Evolutionary conservation across 1,284 basidiomycete genomes (phyloP), one percentile per base, ranked within the genome.

Genomic region (Anthracocystis panici-leucophaei): DNA sequence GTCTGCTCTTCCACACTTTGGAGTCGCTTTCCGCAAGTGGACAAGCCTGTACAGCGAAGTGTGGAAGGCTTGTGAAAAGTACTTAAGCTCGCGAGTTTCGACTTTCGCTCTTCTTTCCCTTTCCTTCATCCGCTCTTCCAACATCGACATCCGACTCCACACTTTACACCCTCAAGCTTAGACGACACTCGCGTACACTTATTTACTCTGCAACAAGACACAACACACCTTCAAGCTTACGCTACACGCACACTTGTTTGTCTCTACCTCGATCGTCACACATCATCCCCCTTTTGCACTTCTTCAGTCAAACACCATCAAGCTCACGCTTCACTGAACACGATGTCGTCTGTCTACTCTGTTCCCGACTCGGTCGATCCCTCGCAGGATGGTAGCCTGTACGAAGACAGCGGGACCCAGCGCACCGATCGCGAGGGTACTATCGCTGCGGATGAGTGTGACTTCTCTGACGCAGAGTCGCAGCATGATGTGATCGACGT

Each of bases 11-110:
- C 58, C 50, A 44, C 58, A 61, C 29, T 38, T 33, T 44, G 25
- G 23, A 21, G 6, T 23, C 16, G 27, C 35, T 38, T 65, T 27
- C 63, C 56, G 56, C 63, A 58, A 23, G 18, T 31, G 3, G 18
- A 10, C 16, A 4, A 35, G 40, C n/a, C 42, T 50, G 41, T 23
- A 45, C 42, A 41, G 53, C 49, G 53, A 38, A 42, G 51, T 21
- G 20, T 20, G 14, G 20, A 56, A 25, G 65, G 57, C 33, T 59
- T 61, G 48, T 23, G 50, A 40, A 40, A 21, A 27, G 11, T 66
- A 66, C 57, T 41, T 66, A 61, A 52, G 53, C 42, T 51, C 49
- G 25, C 25, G 27, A 48, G 27, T 48, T 31, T 48, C 46, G 46
- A 21, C 16, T 12, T 38, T 51, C 58, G 48, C 23, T 31, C 33